Evolutionary conservation across 768 basidiomycete species (phyloP).

Genomic region (Sistotremastrum niveocremeum): DNA sequence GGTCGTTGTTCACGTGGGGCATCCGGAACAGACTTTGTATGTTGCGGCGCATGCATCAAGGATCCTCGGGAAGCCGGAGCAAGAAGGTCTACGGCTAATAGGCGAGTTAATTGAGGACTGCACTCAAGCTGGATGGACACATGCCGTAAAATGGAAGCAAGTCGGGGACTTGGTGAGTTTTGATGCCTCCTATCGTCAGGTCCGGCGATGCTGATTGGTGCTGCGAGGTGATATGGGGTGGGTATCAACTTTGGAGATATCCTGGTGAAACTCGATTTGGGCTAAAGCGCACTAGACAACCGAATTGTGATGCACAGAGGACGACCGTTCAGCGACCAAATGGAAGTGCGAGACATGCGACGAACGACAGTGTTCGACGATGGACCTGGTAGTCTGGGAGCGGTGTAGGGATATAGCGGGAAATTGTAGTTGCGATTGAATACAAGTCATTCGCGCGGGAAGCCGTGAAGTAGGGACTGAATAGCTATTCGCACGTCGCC

Average conservation of each 20-base stretch:
- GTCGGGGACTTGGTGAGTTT: slow-evolving; percentile 6
- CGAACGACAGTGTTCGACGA: slow-evolving; percentile 12
- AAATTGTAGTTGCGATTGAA: no score
- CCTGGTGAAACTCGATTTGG: background rate
- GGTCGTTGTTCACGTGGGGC: background rate
- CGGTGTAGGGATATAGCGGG: no score
- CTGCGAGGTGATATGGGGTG: slow-evolving; percentile 3
- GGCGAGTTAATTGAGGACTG: slow-evolving; percentile 8
- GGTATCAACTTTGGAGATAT: background rate
- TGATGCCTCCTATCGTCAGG: background rate
- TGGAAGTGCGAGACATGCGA: slow-evolving; percentile 12
- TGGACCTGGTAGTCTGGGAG: background rate
- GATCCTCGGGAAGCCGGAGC: slow-evolving; percentile 7
- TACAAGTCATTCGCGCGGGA: no score
- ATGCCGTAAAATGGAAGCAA: slow-evolving; percentile 8
- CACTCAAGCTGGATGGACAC: slow-evolving; percentile 8
- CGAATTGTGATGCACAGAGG: slow-evolving; percentile 8
- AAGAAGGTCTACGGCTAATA: slow-evolving; percentile 9
- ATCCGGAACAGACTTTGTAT: slow-evolving; percentile 6
- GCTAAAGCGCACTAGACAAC: slow-evolving; percentile 1
- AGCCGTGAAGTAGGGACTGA: no score
- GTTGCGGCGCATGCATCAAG: slow-evolving; percentile 9
- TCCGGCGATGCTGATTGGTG: no score
- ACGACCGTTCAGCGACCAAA: slow-evolving; percentile 11
- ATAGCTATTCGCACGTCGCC: no score